Evolutionary conservation across 306 rosid genomes (phyloP).

Genomic region (Medicago arabica): DNA sequence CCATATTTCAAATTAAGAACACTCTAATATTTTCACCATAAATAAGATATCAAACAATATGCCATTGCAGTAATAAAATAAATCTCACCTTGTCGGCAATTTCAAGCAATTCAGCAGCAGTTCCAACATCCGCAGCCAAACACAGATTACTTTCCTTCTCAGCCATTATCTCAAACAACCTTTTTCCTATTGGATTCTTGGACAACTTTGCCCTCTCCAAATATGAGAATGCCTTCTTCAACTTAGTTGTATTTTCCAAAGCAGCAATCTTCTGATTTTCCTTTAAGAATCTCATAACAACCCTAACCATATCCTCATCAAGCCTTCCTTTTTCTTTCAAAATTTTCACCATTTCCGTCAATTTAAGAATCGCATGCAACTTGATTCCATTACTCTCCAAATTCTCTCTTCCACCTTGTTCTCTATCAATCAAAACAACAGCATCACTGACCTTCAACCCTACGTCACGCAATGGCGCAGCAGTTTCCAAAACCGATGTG

Average conservation of each 20-base stretch:
- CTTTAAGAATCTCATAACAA: conserved; percentile 70
- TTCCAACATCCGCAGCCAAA: conserved; percentile 87
- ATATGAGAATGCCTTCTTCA: conserved; percentile 54
- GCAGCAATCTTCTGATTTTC: conserved; percentile 77
- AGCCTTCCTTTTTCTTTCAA: conserved; percentile 77
- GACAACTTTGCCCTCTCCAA: conserved; percentile 75
- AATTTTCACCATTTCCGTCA: conserved; percentile 85
- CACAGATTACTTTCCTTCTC: conserved; percentile 88
- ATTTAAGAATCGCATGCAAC: conserved; percentile 65
- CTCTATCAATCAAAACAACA: conserved; percentile 82
- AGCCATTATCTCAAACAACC: conserved; percentile 77
- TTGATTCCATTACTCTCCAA: conserved; percentile 73
- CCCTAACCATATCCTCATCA: conserved; percentile 59
- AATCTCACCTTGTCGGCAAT: conserved; percentile 75
- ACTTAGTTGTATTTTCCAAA: conserved; percentile 45
- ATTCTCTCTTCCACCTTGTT: conserved; percentile 92
- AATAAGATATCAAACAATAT: conserved; percentile 22
- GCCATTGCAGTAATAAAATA: neutral
- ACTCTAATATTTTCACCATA: conserved; percentile 4
- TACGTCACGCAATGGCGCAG: conserved; percentile 72
- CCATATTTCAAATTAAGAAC: conserved; percentile 10
- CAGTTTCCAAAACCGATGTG: conserved; percentile 82
- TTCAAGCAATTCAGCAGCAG: conserved; percentile 78
- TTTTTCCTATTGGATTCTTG: conserved; percentile 84
- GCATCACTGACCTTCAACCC: conserved; percentile 80